phyloP scores from a whole-genome alignment of 352 stramenopile genomes.

The Globisporangium perplexum region DNA sequence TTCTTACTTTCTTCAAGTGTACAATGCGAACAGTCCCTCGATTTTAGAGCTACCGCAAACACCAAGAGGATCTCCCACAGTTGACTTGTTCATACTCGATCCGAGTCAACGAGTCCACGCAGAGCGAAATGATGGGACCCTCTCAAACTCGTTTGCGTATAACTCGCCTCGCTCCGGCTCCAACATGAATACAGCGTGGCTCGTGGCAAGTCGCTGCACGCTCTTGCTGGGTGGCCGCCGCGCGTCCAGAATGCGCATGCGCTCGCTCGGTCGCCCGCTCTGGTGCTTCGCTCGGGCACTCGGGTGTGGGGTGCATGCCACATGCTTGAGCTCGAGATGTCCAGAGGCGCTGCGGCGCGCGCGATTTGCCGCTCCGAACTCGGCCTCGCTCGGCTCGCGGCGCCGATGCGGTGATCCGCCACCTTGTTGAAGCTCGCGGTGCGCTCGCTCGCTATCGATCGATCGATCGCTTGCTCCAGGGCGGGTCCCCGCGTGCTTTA shows the following conservation, averaged over 20 bases:
- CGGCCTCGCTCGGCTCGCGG: no score
- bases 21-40: neutral
- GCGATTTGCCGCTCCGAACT: neutral
- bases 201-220: neutral
- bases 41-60: neutral
- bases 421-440: neutral
- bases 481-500: neutral
- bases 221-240: no score
- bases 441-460: no score
- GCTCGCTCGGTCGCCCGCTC: neutral
- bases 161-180: neutral
- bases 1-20: neutral
- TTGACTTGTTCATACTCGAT: neutral
- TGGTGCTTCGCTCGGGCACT: neutral
- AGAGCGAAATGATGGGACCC: neutral
- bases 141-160: neutral
- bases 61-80: no score
- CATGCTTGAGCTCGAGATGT: neutral
- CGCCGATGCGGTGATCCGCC: neutral
- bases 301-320: neutral
- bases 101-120: neutral
- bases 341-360: neutral
- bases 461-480: neutral
- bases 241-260: neutral
- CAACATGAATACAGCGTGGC: no score